Conservation (phyloP, 2,329 filamentous ascomycete species). For the Trichoderma asperellum region DNA sequence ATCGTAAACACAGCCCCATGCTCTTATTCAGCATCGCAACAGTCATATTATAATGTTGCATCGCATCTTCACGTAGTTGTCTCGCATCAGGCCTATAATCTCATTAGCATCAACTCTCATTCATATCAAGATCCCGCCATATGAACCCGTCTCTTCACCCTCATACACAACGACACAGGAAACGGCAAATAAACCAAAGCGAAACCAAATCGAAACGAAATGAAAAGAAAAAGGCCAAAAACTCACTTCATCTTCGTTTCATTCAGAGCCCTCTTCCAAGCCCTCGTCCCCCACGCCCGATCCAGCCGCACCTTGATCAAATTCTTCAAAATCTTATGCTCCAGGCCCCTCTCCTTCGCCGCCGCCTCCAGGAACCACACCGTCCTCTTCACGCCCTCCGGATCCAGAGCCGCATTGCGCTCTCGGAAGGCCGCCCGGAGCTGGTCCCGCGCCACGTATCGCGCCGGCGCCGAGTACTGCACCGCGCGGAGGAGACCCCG, state of each 20-base stretch:
- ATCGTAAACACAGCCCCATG: conserved; percentile 68
- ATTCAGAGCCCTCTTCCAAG: conserved; percentile 33
- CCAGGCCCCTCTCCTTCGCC: conserved; percentile 63
- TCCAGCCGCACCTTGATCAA: conserved; percentile 50
- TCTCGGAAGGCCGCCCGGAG: conserved; percentile 64
- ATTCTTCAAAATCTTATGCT: conserved; percentile 74
- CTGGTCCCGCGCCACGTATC: conserved; percentile 63
- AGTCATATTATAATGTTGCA: conserved; percentile 69
- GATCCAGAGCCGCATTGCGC: conserved; percentile 49
- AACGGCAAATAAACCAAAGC: neutral
- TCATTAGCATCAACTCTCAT: conserved; percentile 9
- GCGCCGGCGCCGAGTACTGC: conserved; percentile 70
- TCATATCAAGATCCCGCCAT: neutral
- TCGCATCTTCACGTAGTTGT: conserved; percentile 43
- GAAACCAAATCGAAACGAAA: neutral
- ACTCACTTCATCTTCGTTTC: conserved; percentile 37
- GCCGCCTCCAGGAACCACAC: conserved; percentile 72
- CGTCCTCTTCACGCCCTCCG: conserved; percentile 63
- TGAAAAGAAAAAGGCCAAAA: neutral
- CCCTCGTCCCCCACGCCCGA: conserved; percentile 27
- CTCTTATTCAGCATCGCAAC: conserved; percentile 74
- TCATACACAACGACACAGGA: neutral
- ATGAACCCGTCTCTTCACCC: neutral
- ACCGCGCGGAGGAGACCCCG: conserved; percentile 70
- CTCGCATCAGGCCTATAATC: conserved; percentile 32